A percentile compares a stretch with the other conserved stretches of the same genome.
Evolutionary conservation across 768 basidiomycete genomes (phyloP).

Genomic region (Hypholoma sublateritium): DNA sequence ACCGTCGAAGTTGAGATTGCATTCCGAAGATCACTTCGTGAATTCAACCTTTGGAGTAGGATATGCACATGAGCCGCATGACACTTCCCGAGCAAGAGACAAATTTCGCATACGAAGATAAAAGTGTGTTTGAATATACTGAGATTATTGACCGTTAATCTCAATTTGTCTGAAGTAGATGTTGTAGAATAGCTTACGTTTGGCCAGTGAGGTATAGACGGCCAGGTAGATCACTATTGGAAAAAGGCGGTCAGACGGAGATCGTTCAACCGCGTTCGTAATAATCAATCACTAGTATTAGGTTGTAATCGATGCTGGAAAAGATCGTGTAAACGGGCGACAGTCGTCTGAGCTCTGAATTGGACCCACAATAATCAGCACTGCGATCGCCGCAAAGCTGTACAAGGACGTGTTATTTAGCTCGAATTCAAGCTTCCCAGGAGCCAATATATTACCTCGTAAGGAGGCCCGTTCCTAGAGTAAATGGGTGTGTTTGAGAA

Average conservation of each 20-base stretch:
- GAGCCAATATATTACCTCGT: neutral
- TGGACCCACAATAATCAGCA: neutral
- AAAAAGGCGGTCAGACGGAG: neutral
- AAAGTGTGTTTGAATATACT: neutral
- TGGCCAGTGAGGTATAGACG: slow-evolving; percentile 1
- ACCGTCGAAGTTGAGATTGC: neutral
- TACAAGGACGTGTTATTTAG: too few relatives aligned
- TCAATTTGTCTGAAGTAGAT: too few relatives aligned
- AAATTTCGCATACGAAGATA: slow-evolving; percentile 4
- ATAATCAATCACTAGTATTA: neutral
- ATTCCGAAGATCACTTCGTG: neutral
- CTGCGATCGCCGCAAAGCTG: neutral
- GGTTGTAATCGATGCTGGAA: neutral
- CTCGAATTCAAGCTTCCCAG: too few relatives aligned
- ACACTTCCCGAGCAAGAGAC: neutral
- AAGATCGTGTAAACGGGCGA: neutral
- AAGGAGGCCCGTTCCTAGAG: neutral
- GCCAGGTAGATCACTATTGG: slow-evolving; percentile 1
- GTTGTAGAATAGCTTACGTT: neutral
- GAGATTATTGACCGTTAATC: too few relatives aligned
- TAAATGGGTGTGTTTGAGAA: neutral
- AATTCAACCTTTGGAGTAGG: neutral
- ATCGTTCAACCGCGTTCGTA: neutral
- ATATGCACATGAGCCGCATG: neutral
- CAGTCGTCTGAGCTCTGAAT: neutral